Evolutionary conservation across 192 early-diverging fungal species (phyloP).

Genomic region (Podila clonocystis): DNA sequence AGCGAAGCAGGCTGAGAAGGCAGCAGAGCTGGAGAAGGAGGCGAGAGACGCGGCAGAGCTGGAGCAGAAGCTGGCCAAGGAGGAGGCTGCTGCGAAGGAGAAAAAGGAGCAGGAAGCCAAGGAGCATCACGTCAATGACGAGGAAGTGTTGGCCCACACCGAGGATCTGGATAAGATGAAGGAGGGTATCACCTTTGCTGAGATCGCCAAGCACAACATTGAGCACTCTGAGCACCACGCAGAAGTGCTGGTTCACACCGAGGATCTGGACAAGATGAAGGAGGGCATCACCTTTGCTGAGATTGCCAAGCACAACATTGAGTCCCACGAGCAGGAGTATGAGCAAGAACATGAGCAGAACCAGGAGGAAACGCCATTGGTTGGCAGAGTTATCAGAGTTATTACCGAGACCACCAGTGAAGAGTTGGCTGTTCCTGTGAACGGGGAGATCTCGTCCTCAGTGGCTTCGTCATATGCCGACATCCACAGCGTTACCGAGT

Average conservation of each 20-base stretch:
- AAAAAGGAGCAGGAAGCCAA: slow-evolving; percentile 5
- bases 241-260: background rate
- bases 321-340: background rate
- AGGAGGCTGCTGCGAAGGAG: slow-evolving; percentile 17
- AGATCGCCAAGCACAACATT: background rate
- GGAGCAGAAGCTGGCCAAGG: slow-evolving; percentile 19
- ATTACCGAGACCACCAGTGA: background rate
- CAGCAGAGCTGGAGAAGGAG: slow-evolving; percentile 1
- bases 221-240: background rate
- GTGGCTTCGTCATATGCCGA: background rate
- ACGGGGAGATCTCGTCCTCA: background rate
- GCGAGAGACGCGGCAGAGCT: slow-evolving; percentile 2
- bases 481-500: background rate
- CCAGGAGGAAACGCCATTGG: background rate
- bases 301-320: background rate
- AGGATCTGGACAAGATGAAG: background rate
- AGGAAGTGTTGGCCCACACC: background rate
- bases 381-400: background rate
- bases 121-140: background rate
- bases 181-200: slow-evolving; percentile 18
- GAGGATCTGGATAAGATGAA: slow-evolving; percentile 11
- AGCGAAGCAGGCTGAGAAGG: slow-evolving; percentile 4
- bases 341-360: background rate
- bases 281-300: background rate
- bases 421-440: background rate